Conservation (phyloP, 192 early-diverging fungal genomes). For the Jimgerdemannia lactiflua region DNA sequence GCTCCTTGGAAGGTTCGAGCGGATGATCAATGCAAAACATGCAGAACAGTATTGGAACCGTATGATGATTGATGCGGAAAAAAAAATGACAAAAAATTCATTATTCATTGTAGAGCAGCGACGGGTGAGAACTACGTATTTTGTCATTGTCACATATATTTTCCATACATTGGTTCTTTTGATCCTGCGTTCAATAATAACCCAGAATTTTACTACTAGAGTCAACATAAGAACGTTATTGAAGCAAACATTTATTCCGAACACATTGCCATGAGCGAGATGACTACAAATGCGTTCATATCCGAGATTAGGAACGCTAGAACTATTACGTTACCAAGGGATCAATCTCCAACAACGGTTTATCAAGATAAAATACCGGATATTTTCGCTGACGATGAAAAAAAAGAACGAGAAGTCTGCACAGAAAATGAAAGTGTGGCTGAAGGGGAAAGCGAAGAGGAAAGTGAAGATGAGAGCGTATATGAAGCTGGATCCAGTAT, state of each 20-base stretch:
- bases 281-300: background rate
- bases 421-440: background rate
- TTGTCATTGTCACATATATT: background rate
- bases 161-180: background rate
- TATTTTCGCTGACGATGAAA: background rate
- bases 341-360: background rate
- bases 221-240: background rate
- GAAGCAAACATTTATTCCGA: background rate
- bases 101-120: background rate
- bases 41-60: background rate
- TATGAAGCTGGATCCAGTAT: background rate
- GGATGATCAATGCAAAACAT: background rate
- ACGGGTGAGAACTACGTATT: background rate
- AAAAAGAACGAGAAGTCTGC: background rate
- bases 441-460: background rate
- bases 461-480: background rate
- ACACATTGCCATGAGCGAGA: background rate
- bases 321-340: background rate
- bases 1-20: background rate
- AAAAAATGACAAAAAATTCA: background rate
- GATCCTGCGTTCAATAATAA: background rate
- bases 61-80: background rate
- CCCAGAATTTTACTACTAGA: background rate
- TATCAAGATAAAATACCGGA: background rate
- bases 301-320: background rate